These are phyloP conservation scores for Ustilago tritici DNA, from an alignment of 1,284 basidiomycete genomes.

Conservation along the genomic window DNA sequence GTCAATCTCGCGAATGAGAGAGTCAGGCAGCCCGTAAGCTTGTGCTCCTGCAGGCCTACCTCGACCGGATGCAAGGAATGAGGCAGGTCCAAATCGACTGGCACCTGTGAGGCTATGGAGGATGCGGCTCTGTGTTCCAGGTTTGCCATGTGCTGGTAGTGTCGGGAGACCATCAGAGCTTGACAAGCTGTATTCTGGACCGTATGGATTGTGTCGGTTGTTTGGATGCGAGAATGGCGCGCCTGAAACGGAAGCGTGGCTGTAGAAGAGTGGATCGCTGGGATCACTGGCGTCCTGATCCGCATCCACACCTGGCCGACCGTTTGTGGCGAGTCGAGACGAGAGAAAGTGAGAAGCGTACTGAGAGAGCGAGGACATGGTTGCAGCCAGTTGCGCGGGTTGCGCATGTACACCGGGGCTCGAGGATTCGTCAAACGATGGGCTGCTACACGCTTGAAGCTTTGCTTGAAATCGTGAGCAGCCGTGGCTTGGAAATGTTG, in stretches of 20 bases:
- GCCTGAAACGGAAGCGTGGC: constrained; percentile 44
- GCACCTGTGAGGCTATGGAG: constrained; percentile 49
- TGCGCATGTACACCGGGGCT: not conserved
- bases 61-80: constrained; percentile 31
- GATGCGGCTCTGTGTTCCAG: constrained; percentile 39
- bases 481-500: constrained; percentile 16
- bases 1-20: constrained; percentile 56
- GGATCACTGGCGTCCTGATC: constrained; percentile 46
- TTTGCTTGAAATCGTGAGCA: constrained; percentile 30
- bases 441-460: constrained; percentile 32
- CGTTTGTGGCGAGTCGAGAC: constrained; percentile 34
- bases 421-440: not conserved
- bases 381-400: not conserved
- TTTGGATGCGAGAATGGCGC: constrained; percentile 45
- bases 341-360: constrained; percentile 58
- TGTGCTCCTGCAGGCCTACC: constrained; percentile 17
- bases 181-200: constrained; percentile 50
- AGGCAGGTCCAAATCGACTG: constrained; percentile 50
- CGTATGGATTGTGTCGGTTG: constrained; percentile 43
- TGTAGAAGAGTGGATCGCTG: constrained; percentile 50
- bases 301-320: constrained; percentile 34
- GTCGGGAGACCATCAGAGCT: constrained; percentile 56
- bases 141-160: constrained; percentile 29
- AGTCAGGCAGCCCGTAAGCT: constrained; percentile 34
- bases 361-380: constrained; percentile 53